These are phyloP conservation scores for Solanum clarkiae DNA, from an alignment of 257 asterid genomes.

Conservation along the genomic window DNA sequence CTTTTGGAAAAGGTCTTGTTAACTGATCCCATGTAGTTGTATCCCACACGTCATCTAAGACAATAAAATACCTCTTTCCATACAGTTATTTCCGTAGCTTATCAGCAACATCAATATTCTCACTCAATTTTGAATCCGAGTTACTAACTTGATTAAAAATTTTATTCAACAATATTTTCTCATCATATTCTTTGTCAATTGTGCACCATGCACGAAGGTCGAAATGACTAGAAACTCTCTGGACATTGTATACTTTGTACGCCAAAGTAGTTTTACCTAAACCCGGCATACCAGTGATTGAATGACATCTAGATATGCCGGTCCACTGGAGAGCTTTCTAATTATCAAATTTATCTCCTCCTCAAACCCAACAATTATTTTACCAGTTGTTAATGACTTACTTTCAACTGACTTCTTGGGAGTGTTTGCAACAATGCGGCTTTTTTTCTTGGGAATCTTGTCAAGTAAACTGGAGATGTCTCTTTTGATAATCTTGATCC, in stretches of 20 bases:
- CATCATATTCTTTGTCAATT: background rate
- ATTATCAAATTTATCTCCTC: no score
- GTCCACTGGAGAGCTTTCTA: no score
- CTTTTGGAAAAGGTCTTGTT: background rate
- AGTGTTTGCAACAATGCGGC: background rate
- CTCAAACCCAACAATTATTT: background rate
- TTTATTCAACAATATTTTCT: background rate
- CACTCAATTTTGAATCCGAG: background rate
- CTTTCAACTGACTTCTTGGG: background rate
- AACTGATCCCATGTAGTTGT: background rate
- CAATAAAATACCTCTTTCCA: slow-evolving; percentile 2
- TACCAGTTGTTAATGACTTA: background rate
- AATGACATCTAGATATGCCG: no score
- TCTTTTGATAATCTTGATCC: background rate
- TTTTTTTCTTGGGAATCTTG: background rate
- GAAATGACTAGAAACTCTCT: background rate
- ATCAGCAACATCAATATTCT: background rate
- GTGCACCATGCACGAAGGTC: background rate
- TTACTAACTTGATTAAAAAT: background rate
- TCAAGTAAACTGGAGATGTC: background rate
- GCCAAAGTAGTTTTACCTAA: no score
- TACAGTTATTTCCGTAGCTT: background rate
- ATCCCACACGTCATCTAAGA: slow-evolving; percentile 16
- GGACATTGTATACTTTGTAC: no score
- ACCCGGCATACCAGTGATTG: no score